Base-by-base conservation (phyloP, 164 flowering plant genomes). In the Sedum album region DNA sequence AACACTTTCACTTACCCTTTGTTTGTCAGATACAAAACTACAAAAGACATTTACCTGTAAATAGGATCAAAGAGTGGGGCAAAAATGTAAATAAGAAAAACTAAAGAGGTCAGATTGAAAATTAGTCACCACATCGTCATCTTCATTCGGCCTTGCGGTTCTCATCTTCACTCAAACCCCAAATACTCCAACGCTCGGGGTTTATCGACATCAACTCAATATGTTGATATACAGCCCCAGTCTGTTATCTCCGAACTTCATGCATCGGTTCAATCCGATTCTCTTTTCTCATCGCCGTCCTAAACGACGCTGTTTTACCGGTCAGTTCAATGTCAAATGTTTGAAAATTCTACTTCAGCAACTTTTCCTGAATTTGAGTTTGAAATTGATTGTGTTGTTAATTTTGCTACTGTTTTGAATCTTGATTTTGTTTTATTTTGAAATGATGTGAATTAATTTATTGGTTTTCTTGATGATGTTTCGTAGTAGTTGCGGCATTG, bases 211-310 rank as follows among this genome's bases (percentile, higher is more conserved):
- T 7, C 23, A 23, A 17, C 23, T 23, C 4, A 26, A 53, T 9
- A 55, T 71, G 21, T 73, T 79, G 49, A 72, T 60, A 5, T 71
- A 80, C 62, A 74, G 38, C 66, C 66, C 81, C 13, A 79, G 80
- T 49, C 69, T 80, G 25, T 55, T 79, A 36, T 69, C 78, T 31
- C 55, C 79, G 17, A 72, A 73, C 69, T 80, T 79, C 25, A 49
- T 74, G 60, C 65, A 64, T 73, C 72, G 80, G 53, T 82, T 77
- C 76, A 78, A 79, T 60, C 82, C 82, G 69, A 71, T 83, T 67
- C 74, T 83, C 69, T 76, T 84, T 77, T 78, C 87, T 35, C 76
- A 62, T 10, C 82, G 82, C 4, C 79, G 78, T 41, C 81, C 76
- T 11, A 25, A 80, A 25, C 84, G 10, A 55, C 69, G 53, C 31